phyloP scores from a whole-genome alignment of 179 eudicot genomes.

The Spinacia oleracea region DNA sequence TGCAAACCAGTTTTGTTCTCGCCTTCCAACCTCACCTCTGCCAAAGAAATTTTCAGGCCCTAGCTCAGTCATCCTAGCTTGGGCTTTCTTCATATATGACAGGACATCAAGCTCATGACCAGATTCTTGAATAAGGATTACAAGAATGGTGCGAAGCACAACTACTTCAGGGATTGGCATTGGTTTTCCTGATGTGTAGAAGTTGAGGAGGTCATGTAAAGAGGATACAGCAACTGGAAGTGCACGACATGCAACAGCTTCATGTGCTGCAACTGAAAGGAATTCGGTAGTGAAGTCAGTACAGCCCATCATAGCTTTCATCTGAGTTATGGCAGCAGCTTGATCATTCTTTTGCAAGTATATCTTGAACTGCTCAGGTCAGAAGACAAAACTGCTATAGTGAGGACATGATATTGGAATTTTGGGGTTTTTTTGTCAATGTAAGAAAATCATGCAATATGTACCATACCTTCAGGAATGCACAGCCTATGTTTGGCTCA shows the following conservation, averaged over 20 bases:
- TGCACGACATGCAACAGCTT: constrained; percentile 81
- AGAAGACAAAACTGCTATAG: constrained; percentile 12
- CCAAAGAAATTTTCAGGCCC: constrained; percentile 80
- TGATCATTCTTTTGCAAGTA: constrained; percentile 71
- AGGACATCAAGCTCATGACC: constrained; percentile 62
- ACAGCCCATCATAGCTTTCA: constrained; percentile 77
- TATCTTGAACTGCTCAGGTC: constrained; percentile 74
- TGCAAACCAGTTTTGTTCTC: constrained; percentile 84
- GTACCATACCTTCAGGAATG: constrained; percentile 74
- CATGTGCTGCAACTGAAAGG: constrained; percentile 83
- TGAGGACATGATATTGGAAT: constrained; percentile 2
- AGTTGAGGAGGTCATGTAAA: constrained; percentile 66
- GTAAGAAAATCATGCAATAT: constrained; percentile 6
- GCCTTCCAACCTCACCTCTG: constrained; percentile 81
- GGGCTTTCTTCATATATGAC: constrained; percentile 62
- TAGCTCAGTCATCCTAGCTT: constrained; percentile 55
- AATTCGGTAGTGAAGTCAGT: constrained; percentile 83
- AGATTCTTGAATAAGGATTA: constrained; percentile 61
- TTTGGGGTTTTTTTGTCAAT: neutral
- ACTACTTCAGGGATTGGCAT: constrained; percentile 69
- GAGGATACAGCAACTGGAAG: constrained; percentile 77
- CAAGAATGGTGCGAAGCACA: constrained; percentile 64
- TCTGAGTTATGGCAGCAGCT: constrained; percentile 66
- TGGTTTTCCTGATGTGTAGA: constrained; percentile 64
- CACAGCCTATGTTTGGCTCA: constrained; percentile 77